Evolutionary conservation across 208 protist genomes (phyloP).

Genomic region (Wallacemonas sp.): DNA sequence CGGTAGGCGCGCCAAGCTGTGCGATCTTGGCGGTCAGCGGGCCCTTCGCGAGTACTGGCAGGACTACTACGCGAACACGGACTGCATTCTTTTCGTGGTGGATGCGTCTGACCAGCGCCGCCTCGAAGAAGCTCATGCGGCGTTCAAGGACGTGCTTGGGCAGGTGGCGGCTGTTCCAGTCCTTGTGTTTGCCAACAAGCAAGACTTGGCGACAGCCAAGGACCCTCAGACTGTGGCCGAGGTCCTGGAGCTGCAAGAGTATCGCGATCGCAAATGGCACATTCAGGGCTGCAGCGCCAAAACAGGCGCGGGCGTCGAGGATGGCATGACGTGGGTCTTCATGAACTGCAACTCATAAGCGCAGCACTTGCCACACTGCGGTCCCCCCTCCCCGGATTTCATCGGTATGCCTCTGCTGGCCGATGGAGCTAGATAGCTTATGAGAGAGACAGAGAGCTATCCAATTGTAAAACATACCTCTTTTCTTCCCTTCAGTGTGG

Average conservation of each 20-base stretch:
- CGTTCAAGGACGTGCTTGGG: constrained; percentile 94
- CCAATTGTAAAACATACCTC: too few species aligned
- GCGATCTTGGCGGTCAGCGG: constrained; percentile 99
- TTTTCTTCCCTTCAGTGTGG: too few species aligned
- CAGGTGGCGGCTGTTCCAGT: constrained; percentile 96
- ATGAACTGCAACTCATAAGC: constrained; percentile 30
- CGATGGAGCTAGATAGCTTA: too few species aligned
- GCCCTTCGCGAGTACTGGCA: constrained; percentile 98
- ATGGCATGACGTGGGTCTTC: constrained; percentile 94
- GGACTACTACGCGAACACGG: constrained; percentile 97
- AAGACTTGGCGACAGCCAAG: constrained; percentile 97
- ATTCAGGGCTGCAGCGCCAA: constrained; percentile 97
- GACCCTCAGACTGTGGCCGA: constrained; percentile 71
- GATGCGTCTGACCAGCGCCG: constrained; percentile 92
- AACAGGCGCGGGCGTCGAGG: constrained; percentile 90
- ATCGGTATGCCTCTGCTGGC: too few species aligned
- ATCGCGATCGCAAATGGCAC: constrained; percentile 95
- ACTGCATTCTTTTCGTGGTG: constrained; percentile 97
- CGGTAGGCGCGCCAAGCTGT: constrained; percentile 97
- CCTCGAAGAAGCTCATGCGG: constrained; percentile 89
- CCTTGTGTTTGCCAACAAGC: constrained; percentile 99
- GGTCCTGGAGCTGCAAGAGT: constrained; percentile 79
- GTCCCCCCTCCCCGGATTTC: too few species aligned
- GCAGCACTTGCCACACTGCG: neutral
- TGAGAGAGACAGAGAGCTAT: too few species aligned